phyloP scores from a whole-genome alignment of 257 asterid species.

The Solanum medicagineum region DNA sequence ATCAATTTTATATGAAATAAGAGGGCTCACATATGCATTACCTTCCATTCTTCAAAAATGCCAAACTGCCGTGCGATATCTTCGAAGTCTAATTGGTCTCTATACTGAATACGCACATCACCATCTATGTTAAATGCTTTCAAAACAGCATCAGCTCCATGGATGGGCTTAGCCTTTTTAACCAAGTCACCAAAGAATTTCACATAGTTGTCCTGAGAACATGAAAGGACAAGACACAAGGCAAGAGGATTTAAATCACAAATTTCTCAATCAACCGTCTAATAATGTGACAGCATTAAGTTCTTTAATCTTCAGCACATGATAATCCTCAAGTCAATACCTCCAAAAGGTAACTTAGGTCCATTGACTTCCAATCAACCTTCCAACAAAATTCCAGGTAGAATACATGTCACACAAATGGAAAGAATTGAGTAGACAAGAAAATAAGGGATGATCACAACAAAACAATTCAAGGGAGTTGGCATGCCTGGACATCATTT shows the following conservation, averaged over 20 bases:
- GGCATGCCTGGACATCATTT: slow-evolving; percentile 74
- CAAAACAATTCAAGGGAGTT: neutral
- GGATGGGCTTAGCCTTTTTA: slow-evolving; percentile 57
- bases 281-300: neutral
- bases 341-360: slow-evolving; percentile 87
- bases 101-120: slow-evolving; percentile 70
- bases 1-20: neutral
- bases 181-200: slow-evolving; percentile 63
- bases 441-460: neutral
- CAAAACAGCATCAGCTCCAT: slow-evolving; percentile 46
- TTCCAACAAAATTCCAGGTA: slow-evolving; percentile 18
- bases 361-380: slow-evolving; percentile 95
- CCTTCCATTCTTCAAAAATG: slow-evolving; percentile 99
- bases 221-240: neutral
- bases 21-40: slow-evolving; percentile 5
- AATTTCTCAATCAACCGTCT: neutral
- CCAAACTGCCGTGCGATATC: slow-evolving; percentile 75
- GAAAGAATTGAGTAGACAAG: slow-evolving; percentile 1
- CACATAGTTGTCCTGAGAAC: slow-evolving; percentile 54
- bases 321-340: slow-evolving; percentile 23
- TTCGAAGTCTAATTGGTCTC: slow-evolving; percentile 60
- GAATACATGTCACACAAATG: slow-evolving; percentile 6
- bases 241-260: neutral
- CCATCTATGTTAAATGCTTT: slow-evolving; percentile 62
- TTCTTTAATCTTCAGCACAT: neutral